Evolutionary conservation across 352 stramenopile species (phyloP).

Genomic region (Globisporangium parvum): DNA sequence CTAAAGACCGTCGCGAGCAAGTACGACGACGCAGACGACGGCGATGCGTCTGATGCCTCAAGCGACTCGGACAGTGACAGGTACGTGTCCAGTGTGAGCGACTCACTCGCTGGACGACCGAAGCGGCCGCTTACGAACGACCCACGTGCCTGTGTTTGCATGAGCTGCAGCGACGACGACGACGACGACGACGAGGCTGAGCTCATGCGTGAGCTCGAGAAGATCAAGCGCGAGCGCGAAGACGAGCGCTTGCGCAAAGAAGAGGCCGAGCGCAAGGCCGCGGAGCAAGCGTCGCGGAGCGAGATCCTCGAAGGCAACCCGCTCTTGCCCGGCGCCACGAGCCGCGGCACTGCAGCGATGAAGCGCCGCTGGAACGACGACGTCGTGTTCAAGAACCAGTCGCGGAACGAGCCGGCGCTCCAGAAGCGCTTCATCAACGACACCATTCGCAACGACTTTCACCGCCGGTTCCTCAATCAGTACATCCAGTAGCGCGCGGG

Average conservation of each 20-base stretch:
- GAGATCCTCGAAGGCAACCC: conserved; percentile 94
- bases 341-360: conserved; percentile 60
- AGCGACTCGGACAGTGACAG: conserved; percentile 77
- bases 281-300: conserved; percentile 84
- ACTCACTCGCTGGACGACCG: too few relatives aligned
- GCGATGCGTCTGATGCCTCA: conserved; percentile 51
- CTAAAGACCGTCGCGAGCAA: conserved; percentile 87
- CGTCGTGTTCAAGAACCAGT: conserved; percentile 99
- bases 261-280: conserved; percentile 70
- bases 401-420: conserved; percentile 90
- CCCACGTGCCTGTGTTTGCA: neutral
- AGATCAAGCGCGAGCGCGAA: conserved; percentile 96
- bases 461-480: conserved; percentile 98
- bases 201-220: conserved; percentile 96
- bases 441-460: conserved; percentile 99
- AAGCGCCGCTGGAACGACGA: conserved; percentile 99
- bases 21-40: conserved; percentile 89
- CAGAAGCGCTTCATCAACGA: conserved; percentile 99
- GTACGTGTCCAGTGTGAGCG: conserved; percentile 9
- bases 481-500: conserved; percentile 77
- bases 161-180: conserved; percentile 23
- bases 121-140: neutral
- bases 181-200: conserved; percentile 97
- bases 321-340: conserved; percentile 45
- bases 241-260: conserved; percentile 88